Evolutionary conservation across 495 filamentous ascomycete species (phyloP).

Genomic region (Amphirosellinia nigrospora): DNA sequence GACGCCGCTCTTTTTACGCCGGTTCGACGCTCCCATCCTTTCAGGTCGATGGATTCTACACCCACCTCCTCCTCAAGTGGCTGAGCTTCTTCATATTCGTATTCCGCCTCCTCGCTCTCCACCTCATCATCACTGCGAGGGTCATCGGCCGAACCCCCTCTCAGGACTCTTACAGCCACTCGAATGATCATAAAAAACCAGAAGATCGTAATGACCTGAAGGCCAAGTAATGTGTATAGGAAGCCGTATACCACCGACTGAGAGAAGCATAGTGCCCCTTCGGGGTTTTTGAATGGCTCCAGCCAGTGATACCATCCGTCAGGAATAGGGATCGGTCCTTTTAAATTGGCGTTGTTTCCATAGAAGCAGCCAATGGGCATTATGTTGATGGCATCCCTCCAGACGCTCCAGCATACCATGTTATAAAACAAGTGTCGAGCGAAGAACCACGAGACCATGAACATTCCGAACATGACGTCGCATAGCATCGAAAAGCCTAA

Average conservation of each 20-base stretch:
- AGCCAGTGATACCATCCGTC: slow-evolving; percentile 66
- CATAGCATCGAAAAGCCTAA: slow-evolving; percentile 74
- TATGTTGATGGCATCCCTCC: slow-evolving; percentile 65
- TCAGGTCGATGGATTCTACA: slow-evolving; percentile 65
- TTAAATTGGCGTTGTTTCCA: slow-evolving; percentile 53
- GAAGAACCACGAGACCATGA: slow-evolving; percentile 84
- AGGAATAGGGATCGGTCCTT: slow-evolving; percentile 63
- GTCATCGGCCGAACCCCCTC: slow-evolving; percentile 82
- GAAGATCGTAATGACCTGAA: slow-evolving; percentile 81
- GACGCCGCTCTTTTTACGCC: slow-evolving; percentile 51
- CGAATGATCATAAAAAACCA: slow-evolving; percentile 91
- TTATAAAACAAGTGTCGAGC: slow-evolving; percentile 83
- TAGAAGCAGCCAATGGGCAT: slow-evolving; percentile 76
- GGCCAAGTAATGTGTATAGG: slow-evolving; percentile 71
- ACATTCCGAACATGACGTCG: slow-evolving; percentile 84
- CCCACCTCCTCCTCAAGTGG: slow-evolving; percentile 71
- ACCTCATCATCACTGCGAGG: slow-evolving; percentile 86
- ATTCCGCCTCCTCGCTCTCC: slow-evolving; percentile 61
- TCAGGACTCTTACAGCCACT: slow-evolving; percentile 77
- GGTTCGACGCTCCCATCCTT: slow-evolving; percentile 55
- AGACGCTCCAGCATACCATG: slow-evolving; percentile 79
- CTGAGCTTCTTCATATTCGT: slow-evolving; percentile 52
- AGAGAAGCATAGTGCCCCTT: slow-evolving; percentile 79
- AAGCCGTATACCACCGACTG: slow-evolving; percentile 74
- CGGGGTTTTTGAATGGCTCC: slow-evolving; percentile 69